Conservation (phyloP, 257 asterid species). For the Pogostemon cablin region DNA sequence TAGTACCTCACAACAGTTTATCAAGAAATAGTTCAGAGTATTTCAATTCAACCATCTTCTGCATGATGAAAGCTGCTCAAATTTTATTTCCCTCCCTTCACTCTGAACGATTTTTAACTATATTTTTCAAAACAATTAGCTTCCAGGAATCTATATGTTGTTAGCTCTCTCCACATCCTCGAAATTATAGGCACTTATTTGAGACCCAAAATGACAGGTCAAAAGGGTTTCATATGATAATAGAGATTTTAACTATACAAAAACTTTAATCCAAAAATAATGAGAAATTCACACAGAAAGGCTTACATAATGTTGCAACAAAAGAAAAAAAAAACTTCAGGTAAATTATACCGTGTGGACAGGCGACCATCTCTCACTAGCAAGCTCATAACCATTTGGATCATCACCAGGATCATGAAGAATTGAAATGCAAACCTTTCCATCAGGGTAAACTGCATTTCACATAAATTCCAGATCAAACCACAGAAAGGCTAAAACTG, state of each 20-base stretch:
- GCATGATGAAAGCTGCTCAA: too few relatives aligned
- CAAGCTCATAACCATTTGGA: constrained; percentile 98
- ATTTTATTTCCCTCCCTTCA: too few relatives aligned
- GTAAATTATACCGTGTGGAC: constrained; percentile 85
- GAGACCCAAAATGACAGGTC: neutral
- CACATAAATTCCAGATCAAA: constrained; percentile 27
- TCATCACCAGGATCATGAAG: constrained; percentile 99
- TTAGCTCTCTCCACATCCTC: too few relatives aligned
- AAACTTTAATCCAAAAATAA: neutral
- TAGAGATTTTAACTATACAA: neutral
- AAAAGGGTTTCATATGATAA: neutral
- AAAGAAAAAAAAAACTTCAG: neutral
- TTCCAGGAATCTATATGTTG: too few relatives aligned
- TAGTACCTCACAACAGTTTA: too few relatives aligned
- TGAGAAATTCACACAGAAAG: neutral
- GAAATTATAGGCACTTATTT: too few relatives aligned
- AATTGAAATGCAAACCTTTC: constrained; percentile 96
- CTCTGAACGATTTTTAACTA: too few relatives aligned
- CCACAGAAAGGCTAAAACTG: constrained; percentile 19
- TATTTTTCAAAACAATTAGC: too few relatives aligned
- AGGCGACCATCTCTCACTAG: constrained; percentile 99
- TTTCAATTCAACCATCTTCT: too few relatives aligned
- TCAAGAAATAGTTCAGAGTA: too few relatives aligned
- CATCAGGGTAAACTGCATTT: constrained; percentile 85
- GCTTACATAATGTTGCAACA: neutral